phyloP scores from a whole-genome alignment of 495 filamentous ascomycete species.

The Penicillium chermesinum region DNA sequence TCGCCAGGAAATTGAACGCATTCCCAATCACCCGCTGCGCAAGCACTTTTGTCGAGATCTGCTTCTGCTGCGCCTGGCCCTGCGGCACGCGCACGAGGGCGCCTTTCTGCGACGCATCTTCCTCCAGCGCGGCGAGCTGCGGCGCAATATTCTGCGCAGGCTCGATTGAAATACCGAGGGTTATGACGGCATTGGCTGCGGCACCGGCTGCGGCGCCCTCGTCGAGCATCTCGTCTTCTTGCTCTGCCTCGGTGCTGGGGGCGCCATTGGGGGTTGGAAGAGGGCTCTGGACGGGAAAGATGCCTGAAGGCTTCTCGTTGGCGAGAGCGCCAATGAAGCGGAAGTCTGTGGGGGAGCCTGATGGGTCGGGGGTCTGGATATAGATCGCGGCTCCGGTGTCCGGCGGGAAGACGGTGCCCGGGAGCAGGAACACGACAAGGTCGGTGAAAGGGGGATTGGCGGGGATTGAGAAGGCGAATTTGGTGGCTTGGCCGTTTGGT shows the following conservation, averaged over 20 bases:
- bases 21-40: constrained; percentile 93
- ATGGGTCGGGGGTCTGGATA: constrained; percentile 56
- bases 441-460: constrained; percentile 62
- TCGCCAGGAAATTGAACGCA: constrained; percentile 94
- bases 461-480: constrained; percentile 63
- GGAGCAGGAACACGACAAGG: constrained; percentile 84
- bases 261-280: constrained; percentile 7
- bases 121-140: constrained; percentile 56
- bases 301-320: constrained; percentile 79
- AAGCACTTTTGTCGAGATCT: constrained; percentile 62
- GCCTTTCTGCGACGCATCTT: constrained; percentile 26
- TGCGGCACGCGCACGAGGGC: constrained; percentile 26
- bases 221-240: constrained; percentile 44
- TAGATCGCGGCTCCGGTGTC: constrained; percentile 86
- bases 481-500: constrained; percentile 50
- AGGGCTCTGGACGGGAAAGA: constrained; percentile 60
- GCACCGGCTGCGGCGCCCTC: constrained; percentile 21
- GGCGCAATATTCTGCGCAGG: constrained; percentile 61
- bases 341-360: constrained; percentile 49
- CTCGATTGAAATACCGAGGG: constrained; percentile 82
- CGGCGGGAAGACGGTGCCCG: constrained; percentile 65
- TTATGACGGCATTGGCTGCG: constrained; percentile 40
- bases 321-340: constrained; percentile 83
- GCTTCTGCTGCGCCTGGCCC: constrained; percentile 26
- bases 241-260: constrained; percentile 25